A percentile compares a stretch with the other conserved stretches of the same genome.
Evolutionary conservation across 768 basidiomycete species (phyloP).

Genomic region (Russula sp.): DNA sequence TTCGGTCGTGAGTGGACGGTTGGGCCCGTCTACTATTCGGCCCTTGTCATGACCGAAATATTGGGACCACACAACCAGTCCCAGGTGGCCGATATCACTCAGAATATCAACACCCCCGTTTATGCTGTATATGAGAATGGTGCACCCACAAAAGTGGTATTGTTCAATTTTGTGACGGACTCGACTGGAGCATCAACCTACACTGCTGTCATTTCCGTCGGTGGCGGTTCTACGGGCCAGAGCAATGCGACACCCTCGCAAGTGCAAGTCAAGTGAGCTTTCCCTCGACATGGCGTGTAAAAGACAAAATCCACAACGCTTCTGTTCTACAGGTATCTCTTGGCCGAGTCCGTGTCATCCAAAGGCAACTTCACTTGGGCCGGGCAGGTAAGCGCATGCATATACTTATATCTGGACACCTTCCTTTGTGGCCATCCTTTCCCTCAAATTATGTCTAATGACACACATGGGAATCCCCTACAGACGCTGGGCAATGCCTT

Average conservation of each 20-base stretch:
- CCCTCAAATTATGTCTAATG: not conserved
- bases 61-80: conserved; percentile 56
- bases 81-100: conserved; percentile 60
- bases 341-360: conserved; percentile 47
- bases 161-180: conserved; percentile 72
- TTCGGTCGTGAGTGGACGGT: conserved; percentile 60
- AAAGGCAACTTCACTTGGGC: conserved; percentile 72
- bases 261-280: conserved; percentile 49
- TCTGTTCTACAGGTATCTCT: conserved; percentile 41
- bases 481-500: conserved; percentile 57
- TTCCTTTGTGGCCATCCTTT: not conserved
- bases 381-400: conserved; percentile 45
- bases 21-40: conserved; percentile 67
- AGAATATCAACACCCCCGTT: conserved; percentile 43
- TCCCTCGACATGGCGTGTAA: conserved; percentile 1
- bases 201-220: conserved; percentile 43
- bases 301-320: not conserved
- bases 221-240: conserved; percentile 36
- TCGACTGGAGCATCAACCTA: conserved; percentile 46
- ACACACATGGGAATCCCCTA: not conserved
- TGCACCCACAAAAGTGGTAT: conserved; percentile 48
- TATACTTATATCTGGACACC: not conserved
- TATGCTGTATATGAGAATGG: conserved; percentile 71
- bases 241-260: conserved; percentile 35
- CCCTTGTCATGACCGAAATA: conserved; percentile 60